Evolutionary conservation across 2,329 filamentous ascomycete species (phyloP).

Genomic region (Tolypocladium ophioglossoides): DNA sequence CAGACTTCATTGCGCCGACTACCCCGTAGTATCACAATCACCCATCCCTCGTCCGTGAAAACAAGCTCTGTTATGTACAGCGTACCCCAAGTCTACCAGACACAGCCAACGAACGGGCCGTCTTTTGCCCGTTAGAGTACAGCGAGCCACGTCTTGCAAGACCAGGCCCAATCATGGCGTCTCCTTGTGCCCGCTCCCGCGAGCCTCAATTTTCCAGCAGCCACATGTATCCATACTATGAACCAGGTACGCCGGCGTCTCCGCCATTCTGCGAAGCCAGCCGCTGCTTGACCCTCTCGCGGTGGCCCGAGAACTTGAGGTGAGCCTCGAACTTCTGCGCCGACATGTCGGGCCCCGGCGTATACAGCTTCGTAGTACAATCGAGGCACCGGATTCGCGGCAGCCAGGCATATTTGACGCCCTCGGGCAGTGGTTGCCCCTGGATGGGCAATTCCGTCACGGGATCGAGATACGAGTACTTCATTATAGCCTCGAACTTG

Average conservation of each 20-base stretch:
- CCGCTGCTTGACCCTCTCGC: slow-evolving; percentile 48
- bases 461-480: slow-evolving; percentile 70
- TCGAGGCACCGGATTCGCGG: slow-evolving; percentile 87
- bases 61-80: background rate
- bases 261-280: slow-evolving; percentile 14
- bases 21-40: background rate
- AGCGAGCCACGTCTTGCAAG: background rate
- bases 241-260: slow-evolving; percentile 3
- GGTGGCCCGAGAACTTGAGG: slow-evolving; percentile 73
- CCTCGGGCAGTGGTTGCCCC: slow-evolving; percentile 43
- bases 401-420: slow-evolving; percentile 70
- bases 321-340: slow-evolving; percentile 91
- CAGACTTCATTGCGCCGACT: background rate
- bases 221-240: background rate
- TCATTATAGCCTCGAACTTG: slow-evolving; percentile 83
- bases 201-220: background rate
- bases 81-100: background rate
- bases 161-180: background rate
- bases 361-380: slow-evolving; percentile 90
- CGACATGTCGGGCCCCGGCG: slow-evolving; percentile 73
- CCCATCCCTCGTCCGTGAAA: background rate
- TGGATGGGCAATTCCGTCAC: slow-evolving; percentile 56
- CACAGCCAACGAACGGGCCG: background rate
- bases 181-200: background rate
- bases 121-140: background rate